Evolutionary conservation across 805 yeast genomes (phyloP).

Genomic region (Saturnispora diversa): DNA sequence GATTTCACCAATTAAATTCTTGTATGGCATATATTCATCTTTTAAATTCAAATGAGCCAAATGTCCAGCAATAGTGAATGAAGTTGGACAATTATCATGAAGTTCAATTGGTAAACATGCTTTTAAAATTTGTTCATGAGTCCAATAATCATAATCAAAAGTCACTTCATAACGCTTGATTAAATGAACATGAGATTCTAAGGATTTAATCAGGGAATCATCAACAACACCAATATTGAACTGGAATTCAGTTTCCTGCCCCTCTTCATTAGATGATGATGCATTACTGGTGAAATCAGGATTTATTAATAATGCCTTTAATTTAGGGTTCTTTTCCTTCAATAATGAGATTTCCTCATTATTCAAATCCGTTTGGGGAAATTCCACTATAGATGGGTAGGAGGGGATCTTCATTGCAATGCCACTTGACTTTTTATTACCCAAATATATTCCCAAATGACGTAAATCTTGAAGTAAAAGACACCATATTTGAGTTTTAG

Average conservation of each 20-base stretch:
- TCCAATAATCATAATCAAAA: slow-evolving; percentile 77
- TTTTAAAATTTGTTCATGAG: slow-evolving; percentile 73
- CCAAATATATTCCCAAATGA: slow-evolving; percentile 50
- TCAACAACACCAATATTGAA: slow-evolving; percentile 5
- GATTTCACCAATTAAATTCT: slow-evolving; percentile 76
- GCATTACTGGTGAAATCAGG: slow-evolving; percentile 40
- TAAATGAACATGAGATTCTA: slow-evolving; percentile 36
- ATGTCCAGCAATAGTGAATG: slow-evolving; percentile 92
- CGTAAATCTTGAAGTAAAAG: slow-evolving; percentile 65
- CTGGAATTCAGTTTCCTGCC: no score
- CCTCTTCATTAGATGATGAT: no score
- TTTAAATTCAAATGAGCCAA: slow-evolving; percentile 86
- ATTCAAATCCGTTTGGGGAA: slow-evolving; percentile 17
- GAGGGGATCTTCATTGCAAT: slow-evolving; percentile 58
- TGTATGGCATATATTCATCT: slow-evolving; percentile 78
- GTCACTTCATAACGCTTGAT: slow-evolving; percentile 46
- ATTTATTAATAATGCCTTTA: slow-evolving; percentile 53
- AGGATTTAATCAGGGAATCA: slow-evolving; percentile 24
- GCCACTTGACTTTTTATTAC: slow-evolving; percentile 36
- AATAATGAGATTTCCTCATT: slow-evolving; percentile 9
- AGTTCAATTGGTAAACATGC: slow-evolving; percentile 69
- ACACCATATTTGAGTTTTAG: slow-evolving; percentile 51
- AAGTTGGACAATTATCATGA: slow-evolving; percentile 72
- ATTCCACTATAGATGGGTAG: slow-evolving; percentile 57
- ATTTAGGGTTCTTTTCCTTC: slow-evolving; percentile 25